Evolutionary conservation across 345 rosid genomes (phyloP).

Genomic region (Raphanus sativus): DNA sequence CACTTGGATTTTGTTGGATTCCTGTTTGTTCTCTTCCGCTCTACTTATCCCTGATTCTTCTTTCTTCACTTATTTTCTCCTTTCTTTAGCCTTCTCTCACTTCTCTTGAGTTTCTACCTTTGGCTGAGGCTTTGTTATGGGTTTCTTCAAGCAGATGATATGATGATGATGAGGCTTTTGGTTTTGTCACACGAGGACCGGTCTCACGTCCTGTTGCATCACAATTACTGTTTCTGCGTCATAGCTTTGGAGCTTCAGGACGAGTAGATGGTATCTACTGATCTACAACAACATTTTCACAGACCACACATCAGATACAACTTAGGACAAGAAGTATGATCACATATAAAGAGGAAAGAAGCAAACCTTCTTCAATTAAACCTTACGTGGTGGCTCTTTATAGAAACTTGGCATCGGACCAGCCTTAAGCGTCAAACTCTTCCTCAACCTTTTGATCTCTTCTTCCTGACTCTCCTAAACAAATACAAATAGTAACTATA

Average conservation of each 20-base stretch:
- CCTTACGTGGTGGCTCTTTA: slow-evolving; percentile 79
- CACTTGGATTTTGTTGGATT: slow-evolving; percentile 41
- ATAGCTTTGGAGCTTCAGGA: slow-evolving; percentile 82
- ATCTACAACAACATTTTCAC: slow-evolving; percentile 28
- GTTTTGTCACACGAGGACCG: slow-evolving; percentile 41
- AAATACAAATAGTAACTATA: too few relatives aligned
- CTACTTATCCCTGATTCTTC: slow-evolving; percentile 14
- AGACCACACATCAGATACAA: neutral
- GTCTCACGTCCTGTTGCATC: slow-evolving; percentile 46
- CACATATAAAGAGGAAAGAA: slow-evolving; percentile 13
- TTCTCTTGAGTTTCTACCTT: slow-evolving; percentile 44
- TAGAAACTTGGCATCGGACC: too few relatives aligned
- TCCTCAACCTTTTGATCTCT: too few relatives aligned
- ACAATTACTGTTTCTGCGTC: slow-evolving; percentile 62
- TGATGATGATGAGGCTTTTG: slow-evolving; percentile 42
- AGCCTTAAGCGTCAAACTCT: too few relatives aligned
- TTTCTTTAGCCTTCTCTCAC: slow-evolving; percentile 23
- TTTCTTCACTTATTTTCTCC: slow-evolving; percentile 6
- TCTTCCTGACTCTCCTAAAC: too few relatives aligned
- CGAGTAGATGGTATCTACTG: slow-evolving; percentile 96
- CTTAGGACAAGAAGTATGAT: neutral
- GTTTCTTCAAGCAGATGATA: slow-evolving; percentile 44
- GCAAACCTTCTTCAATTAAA: slow-evolving; percentile 84
- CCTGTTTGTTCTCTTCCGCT: slow-evolving; percentile 37
- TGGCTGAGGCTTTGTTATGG: slow-evolving; percentile 49